phyloP scores from a whole-genome alignment of 2,329 filamentous ascomycete genomes.

The Ascochyta viciae-villosae region DNA sequence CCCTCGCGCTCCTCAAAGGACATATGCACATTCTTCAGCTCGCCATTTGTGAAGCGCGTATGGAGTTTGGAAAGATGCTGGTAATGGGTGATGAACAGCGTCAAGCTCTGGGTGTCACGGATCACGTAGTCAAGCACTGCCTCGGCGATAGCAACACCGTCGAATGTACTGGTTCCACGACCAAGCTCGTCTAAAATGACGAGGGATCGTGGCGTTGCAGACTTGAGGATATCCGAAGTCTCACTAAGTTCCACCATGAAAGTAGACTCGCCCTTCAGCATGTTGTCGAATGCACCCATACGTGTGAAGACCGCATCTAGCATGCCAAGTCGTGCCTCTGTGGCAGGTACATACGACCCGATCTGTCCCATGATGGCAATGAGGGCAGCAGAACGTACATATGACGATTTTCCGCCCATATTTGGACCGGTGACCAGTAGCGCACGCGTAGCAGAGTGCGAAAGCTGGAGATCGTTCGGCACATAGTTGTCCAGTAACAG shows the following conservation, averaged over 20 bases:
- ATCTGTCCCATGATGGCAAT: slow-evolving; percentile 94
- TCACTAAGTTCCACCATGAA: slow-evolving; percentile 99
- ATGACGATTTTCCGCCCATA: slow-evolving; percentile 99
- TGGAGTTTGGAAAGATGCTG: slow-evolving; percentile 82
- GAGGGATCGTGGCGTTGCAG: slow-evolving; percentile 82
- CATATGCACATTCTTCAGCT: slow-evolving; percentile 92
- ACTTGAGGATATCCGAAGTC: slow-evolving; percentile 87
- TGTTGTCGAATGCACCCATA: slow-evolving; percentile 95
- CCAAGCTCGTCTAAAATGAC: slow-evolving; percentile 96
- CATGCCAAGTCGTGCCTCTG: slow-evolving; percentile 75
- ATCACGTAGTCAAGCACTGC: slow-evolving; percentile 88
- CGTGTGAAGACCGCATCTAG: slow-evolving; percentile 92
- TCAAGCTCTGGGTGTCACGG: slow-evolving; percentile 75
- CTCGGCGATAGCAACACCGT: slow-evolving; percentile 94
- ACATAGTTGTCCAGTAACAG: slow-evolving; percentile 86
- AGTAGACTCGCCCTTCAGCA: slow-evolving; percentile 91
- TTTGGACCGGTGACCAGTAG: slow-evolving; percentile 95
- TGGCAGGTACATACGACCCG: slow-evolving; percentile 90
- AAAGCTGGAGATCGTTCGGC: slow-evolving; percentile 81
- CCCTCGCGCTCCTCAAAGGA: slow-evolving; percentile 66
- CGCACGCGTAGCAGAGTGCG: slow-evolving; percentile 64
- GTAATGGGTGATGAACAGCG: slow-evolving; percentile 97
- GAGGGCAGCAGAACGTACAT: slow-evolving; percentile 89
- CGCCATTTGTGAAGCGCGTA: slow-evolving; percentile 68
- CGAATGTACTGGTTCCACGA: slow-evolving; percentile 90